Evolutionary conservation across 768 basidiomycete species (phyloP), one percentile per base, ranked within the genome.

Genomic region (Goffeauzyma gilvescens): DNA sequence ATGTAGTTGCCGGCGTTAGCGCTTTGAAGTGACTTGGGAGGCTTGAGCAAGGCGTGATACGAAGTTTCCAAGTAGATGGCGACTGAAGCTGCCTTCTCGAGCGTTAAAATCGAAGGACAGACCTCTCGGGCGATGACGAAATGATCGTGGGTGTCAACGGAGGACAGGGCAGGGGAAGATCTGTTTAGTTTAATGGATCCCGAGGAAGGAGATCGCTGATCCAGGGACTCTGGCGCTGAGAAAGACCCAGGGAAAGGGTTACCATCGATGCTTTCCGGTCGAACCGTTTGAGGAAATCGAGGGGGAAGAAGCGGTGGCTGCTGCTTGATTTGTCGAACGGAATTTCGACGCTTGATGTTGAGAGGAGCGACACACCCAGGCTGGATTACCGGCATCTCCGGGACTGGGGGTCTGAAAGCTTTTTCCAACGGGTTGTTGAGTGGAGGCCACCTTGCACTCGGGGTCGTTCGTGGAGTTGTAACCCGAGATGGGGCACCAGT

Each of bases 41-140:
- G 50, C 38, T 56, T 55, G 23, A 65, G 55, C 1, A 65, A 44
- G 23, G 56, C 54, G 42, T 62, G 59, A 42, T 65, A 65, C 45
- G 55, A 58, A 20, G 62, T 61, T 42, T 65, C 64, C 38, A 96
- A 93, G 71, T 77, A 93, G 66, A 95, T 83, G 59, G 81, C 76
- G 30, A 81, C 77, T 25, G 87, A 79, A 45, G 86, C 83, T 38
- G 87, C 84, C 62, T 81, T 87, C 65, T 98, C 89, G 57, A 95
- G 70, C 23, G 90, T 93, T 32, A 78, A 71, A 44, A 98, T 70
- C 41, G 87, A 89, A 28, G 90, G 87, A 12, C 71, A 75, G 56
- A 95, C 79, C 41, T 56, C 37, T 18, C 62, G 32, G n/a, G n/a
- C n/a, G n/a, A n/a, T n/a, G n/a, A n/a, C n/a, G n/a, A n/a, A n/a